These are phyloP conservation scores for Aspergillus sojae DNA, from an alignment of 2,329 filamentous ascomycete species.

Conservation along the genomic window DNA sequence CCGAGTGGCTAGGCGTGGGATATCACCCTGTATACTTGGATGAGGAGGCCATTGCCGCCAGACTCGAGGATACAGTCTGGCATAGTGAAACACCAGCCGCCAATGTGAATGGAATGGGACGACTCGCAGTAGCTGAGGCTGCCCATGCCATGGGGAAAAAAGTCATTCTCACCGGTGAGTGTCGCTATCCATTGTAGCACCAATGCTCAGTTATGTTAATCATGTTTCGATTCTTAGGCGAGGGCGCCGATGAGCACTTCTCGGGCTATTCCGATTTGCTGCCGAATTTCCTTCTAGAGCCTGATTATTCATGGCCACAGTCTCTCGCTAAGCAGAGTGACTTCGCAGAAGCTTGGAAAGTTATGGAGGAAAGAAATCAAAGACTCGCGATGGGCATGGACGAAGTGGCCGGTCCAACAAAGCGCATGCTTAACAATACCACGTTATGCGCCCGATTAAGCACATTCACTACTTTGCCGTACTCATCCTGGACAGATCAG, in stretches of 20 bases:
- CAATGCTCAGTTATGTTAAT: neutral
- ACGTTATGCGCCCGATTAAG: constrained; percentile 39
- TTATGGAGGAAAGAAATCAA: neutral
- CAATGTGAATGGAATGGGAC: constrained; percentile 58
- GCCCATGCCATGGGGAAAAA: constrained; percentile 53
- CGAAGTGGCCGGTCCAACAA: constrained; percentile 30
- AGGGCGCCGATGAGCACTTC: constrained; percentile 59
- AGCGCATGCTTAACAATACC: constrained; percentile 44
- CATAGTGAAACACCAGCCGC: constrained; percentile 49
- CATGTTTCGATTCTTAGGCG: constrained; percentile 30
- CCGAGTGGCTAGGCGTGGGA: constrained; percentile 52
- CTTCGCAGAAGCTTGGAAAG: constrained; percentile 7
- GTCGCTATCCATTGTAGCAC: neutral
- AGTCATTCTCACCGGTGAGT: constrained; percentile 54
- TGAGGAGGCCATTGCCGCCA: constrained; percentile 46
- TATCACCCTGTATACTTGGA: constrained; percentile 47
- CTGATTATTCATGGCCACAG: constrained; percentile 44
- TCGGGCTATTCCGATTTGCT: constrained; percentile 54
- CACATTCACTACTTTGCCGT: constrained; percentile 36
- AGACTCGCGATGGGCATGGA: neutral
- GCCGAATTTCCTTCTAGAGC: constrained; percentile 53
- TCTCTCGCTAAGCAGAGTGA: constrained; percentile 22
- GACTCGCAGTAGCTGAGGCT: constrained; percentile 53
- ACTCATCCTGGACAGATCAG: constrained; percentile 35
- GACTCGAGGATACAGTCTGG: constrained; percentile 50